phyloP scores from a whole-genome alignment of 495 filamentous ascomycete species.

The Barbatosphaeria neglecta region DNA sequence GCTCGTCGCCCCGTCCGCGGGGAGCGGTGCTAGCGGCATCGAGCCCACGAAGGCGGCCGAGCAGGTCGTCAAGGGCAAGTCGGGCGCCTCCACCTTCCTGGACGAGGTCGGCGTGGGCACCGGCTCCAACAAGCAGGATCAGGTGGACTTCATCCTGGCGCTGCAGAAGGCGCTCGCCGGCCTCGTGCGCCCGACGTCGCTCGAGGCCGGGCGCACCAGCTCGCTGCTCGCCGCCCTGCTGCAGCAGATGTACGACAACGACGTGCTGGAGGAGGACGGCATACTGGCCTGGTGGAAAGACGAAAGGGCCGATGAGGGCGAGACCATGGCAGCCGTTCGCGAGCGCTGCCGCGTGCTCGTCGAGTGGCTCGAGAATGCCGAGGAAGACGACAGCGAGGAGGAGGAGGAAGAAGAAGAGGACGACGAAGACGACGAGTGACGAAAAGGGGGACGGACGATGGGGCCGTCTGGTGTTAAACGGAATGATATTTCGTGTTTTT shows the following conservation, averaged over 20 bases:
- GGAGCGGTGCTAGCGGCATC: slow-evolving; percentile 28
- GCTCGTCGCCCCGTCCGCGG: slow-evolving; percentile 40
- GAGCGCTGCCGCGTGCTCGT: slow-evolving; percentile 66
- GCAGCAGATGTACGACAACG: slow-evolving; percentile 72
- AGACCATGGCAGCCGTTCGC: slow-evolving; percentile 58
- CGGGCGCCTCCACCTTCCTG: slow-evolving; percentile 39
- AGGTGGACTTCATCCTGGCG: slow-evolving; percentile 73
- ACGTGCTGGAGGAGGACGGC: slow-evolving; percentile 81
- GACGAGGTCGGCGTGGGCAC: slow-evolving; percentile 39
- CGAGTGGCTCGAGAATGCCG: slow-evolving; percentile 73
- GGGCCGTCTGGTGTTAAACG: too few relatives aligned
- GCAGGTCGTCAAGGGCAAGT: slow-evolving; percentile 34
- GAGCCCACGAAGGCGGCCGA: slow-evolving; percentile 56
- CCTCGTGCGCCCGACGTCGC: slow-evolving; percentile 40
- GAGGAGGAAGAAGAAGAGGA: slow-evolving; percentile 52
- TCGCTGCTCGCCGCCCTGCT: slow-evolving; percentile 60
- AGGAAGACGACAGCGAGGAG: slow-evolving; percentile 67
- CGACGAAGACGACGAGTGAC: too few relatives aligned
- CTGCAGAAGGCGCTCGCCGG: slow-evolving; percentile 67
- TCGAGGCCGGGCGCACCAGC: slow-evolving; percentile 35
- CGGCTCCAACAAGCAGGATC: slow-evolving; percentile 39
- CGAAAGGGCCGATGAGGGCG: slow-evolving; percentile 46
- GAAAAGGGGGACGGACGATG: too few relatives aligned
- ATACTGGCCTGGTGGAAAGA: slow-evolving; percentile 84
- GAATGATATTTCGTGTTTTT: too few relatives aligned